Conservation (phyloP, 805 yeast species). For the Candida broadrunensis region DNA sequence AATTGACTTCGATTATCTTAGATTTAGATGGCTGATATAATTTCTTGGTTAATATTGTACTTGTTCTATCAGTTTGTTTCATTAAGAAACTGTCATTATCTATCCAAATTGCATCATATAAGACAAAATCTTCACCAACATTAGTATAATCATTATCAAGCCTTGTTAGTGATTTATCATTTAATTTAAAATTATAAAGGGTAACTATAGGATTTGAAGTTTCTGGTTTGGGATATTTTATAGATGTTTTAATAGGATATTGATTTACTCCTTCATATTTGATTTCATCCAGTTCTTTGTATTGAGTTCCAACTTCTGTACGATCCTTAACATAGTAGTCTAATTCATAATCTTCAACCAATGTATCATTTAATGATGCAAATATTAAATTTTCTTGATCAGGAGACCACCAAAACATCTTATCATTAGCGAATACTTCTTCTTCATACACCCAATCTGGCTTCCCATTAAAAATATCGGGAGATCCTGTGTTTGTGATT, state of each 20-base stretch:
- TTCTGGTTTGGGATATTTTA: constrained; percentile 78
- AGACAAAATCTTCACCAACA: constrained; percentile 44
- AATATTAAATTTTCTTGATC: constrained; percentile 55
- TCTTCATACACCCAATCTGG: constrained; percentile 88
- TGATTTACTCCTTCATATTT: constrained; percentile 19
- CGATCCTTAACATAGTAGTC: constrained; percentile 46
- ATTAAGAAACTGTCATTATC: constrained; percentile 46
- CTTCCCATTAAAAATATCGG: constrained; percentile 57
- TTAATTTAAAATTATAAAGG: constrained; percentile 39
- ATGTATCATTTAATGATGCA: constrained; percentile 56
- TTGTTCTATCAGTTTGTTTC: constrained; percentile 62
- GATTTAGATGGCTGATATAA: constrained; percentile 30
- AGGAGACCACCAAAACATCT: constrained; percentile 74
- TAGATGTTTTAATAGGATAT: constrained; percentile 45
- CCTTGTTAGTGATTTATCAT: constrained; percentile 11
- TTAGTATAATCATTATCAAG: constrained; percentile 5
- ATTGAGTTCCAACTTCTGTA: constrained; percentile 11
- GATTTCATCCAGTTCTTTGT: constrained; percentile 7
- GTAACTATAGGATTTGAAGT: constrained; percentile 53
- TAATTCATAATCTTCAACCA: constrained; percentile 50
- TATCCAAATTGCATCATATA: constrained; percentile 66
- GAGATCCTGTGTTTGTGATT: constrained; percentile 52
- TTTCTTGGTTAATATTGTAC: constrained; percentile 52
- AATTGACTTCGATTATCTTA: constrained; percentile 32
- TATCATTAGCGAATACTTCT: constrained; percentile 59